A percentile compares a stretch with the other conserved stretches of the same genome.
Conservation (phyloP, 2,329 filamentous ascomycete genomes). For the Septoria linicola region DNA sequence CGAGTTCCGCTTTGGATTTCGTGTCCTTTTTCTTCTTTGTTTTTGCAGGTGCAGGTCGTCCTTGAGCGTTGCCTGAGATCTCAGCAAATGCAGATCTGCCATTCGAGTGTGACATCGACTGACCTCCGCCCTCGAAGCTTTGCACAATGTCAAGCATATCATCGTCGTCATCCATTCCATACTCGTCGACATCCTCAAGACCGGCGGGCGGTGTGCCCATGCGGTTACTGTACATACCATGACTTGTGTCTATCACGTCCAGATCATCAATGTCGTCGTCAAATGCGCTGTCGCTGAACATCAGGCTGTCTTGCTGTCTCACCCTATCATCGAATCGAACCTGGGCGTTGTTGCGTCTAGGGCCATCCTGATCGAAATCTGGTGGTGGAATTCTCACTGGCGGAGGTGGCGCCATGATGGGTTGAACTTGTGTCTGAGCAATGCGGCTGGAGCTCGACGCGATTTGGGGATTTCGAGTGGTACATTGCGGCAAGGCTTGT, state of each 20-base stretch:
- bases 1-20: conserved; percentile 23
- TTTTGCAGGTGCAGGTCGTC: conserved; percentile 25
- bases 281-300: conserved; percentile 16
- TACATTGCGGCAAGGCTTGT: conserved; percentile 22
- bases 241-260: conserved; percentile 29
- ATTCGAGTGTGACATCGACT: conserved; percentile 15
- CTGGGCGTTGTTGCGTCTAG: background rate
- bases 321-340: conserved; percentile 4
- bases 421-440: conserved; percentile 35
- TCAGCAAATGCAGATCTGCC: conserved; percentile 37
- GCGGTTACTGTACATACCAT: conserved; percentile 38
- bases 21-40: conserved; percentile 27
- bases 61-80: conserved; percentile 29
- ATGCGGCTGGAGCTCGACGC: conserved; percentile 34
- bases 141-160: conserved; percentile 46
- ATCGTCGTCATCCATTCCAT: conserved; percentile 38
- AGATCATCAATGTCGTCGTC: conserved; percentile 28
- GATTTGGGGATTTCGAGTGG: conserved; percentile 1
- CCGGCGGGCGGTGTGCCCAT: conserved; percentile 41
- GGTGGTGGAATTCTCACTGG: conserved; percentile 9
- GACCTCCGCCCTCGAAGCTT: conserved; percentile 43
- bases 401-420: conserved; percentile 22
- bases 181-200: conserved; percentile 34
- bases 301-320: conserved; percentile 2
- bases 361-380: background rate